These are phyloP conservation scores for Avena insularis DNA, from an alignment of 176 grass and related monocot genomes.

Conservation along the genomic window DNA sequence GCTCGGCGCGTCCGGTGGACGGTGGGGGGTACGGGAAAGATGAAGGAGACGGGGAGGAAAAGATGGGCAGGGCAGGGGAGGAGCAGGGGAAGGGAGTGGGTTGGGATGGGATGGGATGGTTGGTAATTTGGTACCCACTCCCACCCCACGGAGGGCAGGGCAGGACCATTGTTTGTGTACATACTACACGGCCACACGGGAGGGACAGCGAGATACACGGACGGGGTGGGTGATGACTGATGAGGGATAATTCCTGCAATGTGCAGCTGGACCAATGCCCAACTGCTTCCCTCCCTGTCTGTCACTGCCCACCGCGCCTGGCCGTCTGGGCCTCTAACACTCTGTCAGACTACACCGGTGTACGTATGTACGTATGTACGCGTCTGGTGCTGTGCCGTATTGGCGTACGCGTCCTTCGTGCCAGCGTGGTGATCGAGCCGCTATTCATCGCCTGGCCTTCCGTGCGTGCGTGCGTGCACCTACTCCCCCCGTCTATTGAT, in stretches of 20 bases:
- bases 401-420: not conserved
- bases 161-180: not conserved
- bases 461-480: not conserved
- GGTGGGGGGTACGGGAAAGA: not conserved
- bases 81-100: not conserved
- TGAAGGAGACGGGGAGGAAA: not conserved
- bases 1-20: not conserved
- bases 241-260: not conserved
- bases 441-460: no score
- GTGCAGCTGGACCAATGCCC: slow-evolving; percentile 19
- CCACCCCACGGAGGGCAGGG: not conserved
- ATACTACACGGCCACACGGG: no score
- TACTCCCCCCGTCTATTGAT: not conserved
- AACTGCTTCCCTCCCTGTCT: slow-evolving; percentile 23
- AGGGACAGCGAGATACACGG: slow-evolving; percentile 8
- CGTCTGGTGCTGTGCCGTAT: not conserved
- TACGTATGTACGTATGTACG: not conserved
- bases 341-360: no score
- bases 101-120: slow-evolving; percentile 16
- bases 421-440: not conserved
- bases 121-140: slow-evolving; percentile 39
- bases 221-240: not conserved
- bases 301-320: not conserved
- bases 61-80: no score
- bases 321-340: no score